phyloP scores from a whole-genome alignment of 345 rosid genomes.

The Eucalyptus paniculata region DNA sequence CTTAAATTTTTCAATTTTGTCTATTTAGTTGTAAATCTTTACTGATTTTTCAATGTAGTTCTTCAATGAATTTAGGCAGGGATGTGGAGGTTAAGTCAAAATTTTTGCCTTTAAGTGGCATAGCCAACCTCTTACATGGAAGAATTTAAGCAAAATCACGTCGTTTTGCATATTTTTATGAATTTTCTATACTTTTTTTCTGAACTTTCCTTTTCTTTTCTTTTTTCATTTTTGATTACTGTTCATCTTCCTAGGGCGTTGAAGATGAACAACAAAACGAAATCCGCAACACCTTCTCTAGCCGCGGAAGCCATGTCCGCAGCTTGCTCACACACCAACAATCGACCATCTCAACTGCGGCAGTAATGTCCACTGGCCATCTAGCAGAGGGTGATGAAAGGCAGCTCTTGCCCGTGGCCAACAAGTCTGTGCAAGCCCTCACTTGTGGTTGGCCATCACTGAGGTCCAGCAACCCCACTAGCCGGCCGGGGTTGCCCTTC shows the following conservation, averaged over 20 bases:
- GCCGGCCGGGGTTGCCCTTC: neutral
- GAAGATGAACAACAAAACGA: neutral
- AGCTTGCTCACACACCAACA: neutral
- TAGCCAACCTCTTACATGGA: neutral
- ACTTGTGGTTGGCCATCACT: neutral
- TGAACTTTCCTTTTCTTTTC: neutral
- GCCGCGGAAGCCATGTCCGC: neutral
- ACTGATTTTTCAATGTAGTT: neutral
- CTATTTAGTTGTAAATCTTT: neutral
- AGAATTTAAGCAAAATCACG: neutral
- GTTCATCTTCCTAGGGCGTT: neutral
- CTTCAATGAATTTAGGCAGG: neutral
- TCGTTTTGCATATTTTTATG: neutral
- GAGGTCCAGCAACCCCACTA: too few relatives aligned
- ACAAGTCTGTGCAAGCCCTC: neutral
- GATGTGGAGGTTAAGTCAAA: neutral
- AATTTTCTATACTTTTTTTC: neutral
- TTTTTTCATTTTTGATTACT: neutral
- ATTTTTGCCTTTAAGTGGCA: neutral
- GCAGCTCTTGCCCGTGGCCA: neutral
- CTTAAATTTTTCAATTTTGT: rapidly evolving
- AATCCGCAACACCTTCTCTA: neutral
- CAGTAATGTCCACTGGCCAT: neutral
- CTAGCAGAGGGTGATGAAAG: neutral
- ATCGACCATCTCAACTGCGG: neutral